These are phyloP conservation scores for Macaranga tanarius DNA, from an alignment of 441 rosid species.

Conservation along the genomic window DNA sequence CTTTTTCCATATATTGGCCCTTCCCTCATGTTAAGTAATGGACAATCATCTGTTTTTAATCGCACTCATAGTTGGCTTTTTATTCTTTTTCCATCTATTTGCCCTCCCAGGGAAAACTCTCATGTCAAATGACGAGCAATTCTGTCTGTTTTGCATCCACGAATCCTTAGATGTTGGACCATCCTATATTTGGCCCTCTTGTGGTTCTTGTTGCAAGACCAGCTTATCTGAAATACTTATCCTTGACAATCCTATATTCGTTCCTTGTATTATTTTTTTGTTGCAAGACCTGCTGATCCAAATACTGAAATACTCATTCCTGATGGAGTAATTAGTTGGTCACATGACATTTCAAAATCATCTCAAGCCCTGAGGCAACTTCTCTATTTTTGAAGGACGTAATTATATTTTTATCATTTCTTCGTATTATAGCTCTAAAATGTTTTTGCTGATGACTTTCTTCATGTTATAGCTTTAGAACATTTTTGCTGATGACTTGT, in stretches of 20 bases:
- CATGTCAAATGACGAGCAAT: slow-evolving; percentile 14
- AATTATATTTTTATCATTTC: not conserved
- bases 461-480: slow-evolving; percentile 6
- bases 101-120: slow-evolving; percentile 4
- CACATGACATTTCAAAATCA: not conserved
- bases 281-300: no score
- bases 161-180: not conserved
- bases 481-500: slow-evolving; percentile 18
- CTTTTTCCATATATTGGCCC: not conserved
- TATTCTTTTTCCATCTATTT: slow-evolving; percentile 11
- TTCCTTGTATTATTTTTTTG: not conserved
- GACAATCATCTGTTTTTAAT: slow-evolving; percentile 8
- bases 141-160: slow-evolving; percentile 4
- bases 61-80: not conserved
- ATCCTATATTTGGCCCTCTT: slow-evolving; percentile 8
- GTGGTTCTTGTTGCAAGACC: not conserved
- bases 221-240: slow-evolving; percentile 3
- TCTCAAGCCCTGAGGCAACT: slow-evolving; percentile 1
- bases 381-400: not conserved
- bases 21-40: slow-evolving; percentile 10
- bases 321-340: slow-evolving; percentile 15
- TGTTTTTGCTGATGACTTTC: not conserved
- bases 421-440: slow-evolving; percentile 8
- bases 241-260: slow-evolving; percentile 3
- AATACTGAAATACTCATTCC: not conserved